Evolutionary conservation across 2,329 filamentous ascomycete genomes (phyloP), one percentile per base, ranked within the genome.

Genomic region (Elsinoe ampelina): DNA sequence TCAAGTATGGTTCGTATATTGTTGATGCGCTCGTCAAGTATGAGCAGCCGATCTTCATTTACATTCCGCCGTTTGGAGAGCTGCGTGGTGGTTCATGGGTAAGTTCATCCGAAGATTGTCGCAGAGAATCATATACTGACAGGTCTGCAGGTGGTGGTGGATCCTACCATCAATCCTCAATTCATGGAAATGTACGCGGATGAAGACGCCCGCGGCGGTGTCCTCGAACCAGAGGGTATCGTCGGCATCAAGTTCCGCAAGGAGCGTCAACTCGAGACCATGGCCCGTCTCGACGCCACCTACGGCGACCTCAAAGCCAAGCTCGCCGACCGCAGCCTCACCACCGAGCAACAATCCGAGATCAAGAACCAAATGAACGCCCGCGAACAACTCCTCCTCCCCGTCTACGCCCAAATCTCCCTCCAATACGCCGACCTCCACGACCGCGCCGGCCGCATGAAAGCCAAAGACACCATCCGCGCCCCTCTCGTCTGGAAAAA

Each of bases 151-250:
- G 93, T 98, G 71, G 93, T 98, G 54, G 89, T 98, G 61, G 93
- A 98, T 71, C 93, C 93, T 50, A 97, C 93, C 63, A 98, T 98
- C 79, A 97, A 98, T 79, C 84, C 90, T 15, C 83, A 88, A 47
- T 86, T 84, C 68, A 98, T 98, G 93, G 93, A 98, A 75, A 98
- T 98, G 93, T 98, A 98, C 71, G 93, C 93, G 57, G 93, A 98
- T 68, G 85, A 87, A 63, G 92, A 98, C 63, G 80, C 93, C 57
- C 93, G 93, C 60, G 93, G 92, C 75, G 93, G 93, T 85, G 91
- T 98, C 48, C 82, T 98, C 61, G 93, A 98, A 74, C 93, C 93
- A 6, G 93, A 98, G 72, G 93, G 93, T 77, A 97, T 97, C 69
- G 85, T 98, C 58, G 90, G 90, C 72, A 97, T 98, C 83, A 98